Base-by-base conservation (phyloP, 371 early-diverging fungal genomes). In the Smittium culicis region DNA sequence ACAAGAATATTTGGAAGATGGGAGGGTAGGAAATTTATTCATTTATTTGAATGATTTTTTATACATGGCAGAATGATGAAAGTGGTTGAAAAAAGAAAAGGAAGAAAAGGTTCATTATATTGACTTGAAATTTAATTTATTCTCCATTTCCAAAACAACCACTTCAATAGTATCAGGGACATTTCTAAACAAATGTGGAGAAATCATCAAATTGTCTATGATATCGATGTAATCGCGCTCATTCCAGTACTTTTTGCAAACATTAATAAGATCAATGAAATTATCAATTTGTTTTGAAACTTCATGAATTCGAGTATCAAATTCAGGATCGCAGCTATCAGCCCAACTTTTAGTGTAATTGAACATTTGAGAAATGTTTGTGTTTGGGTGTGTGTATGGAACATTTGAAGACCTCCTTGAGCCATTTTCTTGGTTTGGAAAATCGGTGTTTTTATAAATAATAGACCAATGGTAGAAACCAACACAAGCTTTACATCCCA, bases 201-300 rank as follows among this genome's bases (percentile, higher is more conserved):
- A 71, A 57, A 66, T 30, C n/a, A 71, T 70, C 71, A 76, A 69
- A n/a, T 70, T 67, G n/a, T 69, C 69, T 45, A 76, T 67, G 34
- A 72, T 34, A 45, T 64, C 69, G 14, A 74, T 71, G 29, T 76
- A 76, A 54, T 76, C 76, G 35, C 74, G 75, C 67, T 76, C 76
- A 30, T 74, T 73, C 76, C 76, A 76, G 59, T 76, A 76, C 64
- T 76, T 75, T 64, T 71, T 74, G 35, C 75, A 76, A 24, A 69
- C 68, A 3, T 60, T 59, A 20, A 76, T 67, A 29, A 74, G 54
- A n/a, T 68, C 70, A 30, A 73, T 57, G 32, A 76, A 65, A 28
- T 64, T 45, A 60, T 68, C 67, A 11, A 76, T 63, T 34, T 73
- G 72, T 60, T 68, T 69, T 54, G 74, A 59, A 1, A 72, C 70